phyloP scores from a whole-genome alignment of 2,329 filamentous ascomycete species.

The Mycogone perniciosa region DNA sequence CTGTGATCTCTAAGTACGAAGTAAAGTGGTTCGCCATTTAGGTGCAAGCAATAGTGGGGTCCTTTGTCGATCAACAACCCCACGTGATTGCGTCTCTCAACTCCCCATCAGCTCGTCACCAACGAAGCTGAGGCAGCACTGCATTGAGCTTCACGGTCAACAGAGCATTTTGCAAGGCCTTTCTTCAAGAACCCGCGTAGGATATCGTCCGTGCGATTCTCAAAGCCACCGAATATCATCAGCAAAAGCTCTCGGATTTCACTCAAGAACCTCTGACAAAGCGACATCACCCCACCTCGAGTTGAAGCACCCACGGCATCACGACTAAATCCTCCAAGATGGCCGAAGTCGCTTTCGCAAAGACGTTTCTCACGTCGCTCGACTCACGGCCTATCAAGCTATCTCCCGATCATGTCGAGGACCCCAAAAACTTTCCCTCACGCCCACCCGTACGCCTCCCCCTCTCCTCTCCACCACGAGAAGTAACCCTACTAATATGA shows the following conservation, averaged over 20 bases:
- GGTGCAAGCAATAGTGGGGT: neutral
- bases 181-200: neutral
- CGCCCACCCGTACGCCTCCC: slow-evolving; percentile 59
- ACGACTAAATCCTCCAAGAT: slow-evolving; percentile 36
- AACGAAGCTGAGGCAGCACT: neutral
- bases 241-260: neutral
- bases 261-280: neutral
- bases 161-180: too few relatives aligned
- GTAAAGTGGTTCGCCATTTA: too few relatives aligned
- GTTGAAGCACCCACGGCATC: neutral
- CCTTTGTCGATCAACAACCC: neutral
- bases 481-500: neutral
- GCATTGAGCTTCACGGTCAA: neutral
- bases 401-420: slow-evolving; percentile 83
- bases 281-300: neutral
- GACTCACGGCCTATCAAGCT: slow-evolving; percentile 76
- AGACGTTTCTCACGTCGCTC: slow-evolving; percentile 72
- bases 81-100: slow-evolving; percentile 5
- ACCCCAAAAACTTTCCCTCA: slow-evolving; percentile 70
- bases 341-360: slow-evolving; percentile 81
- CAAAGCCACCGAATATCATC: neutral
- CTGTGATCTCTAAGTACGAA: too few relatives aligned
- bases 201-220: neutral
- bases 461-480: neutral
- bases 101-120: too few relatives aligned